Evolutionary conservation across 73 alveolate genomes (phyloP).

Genomic region (Stentor coeruleus): DNA sequence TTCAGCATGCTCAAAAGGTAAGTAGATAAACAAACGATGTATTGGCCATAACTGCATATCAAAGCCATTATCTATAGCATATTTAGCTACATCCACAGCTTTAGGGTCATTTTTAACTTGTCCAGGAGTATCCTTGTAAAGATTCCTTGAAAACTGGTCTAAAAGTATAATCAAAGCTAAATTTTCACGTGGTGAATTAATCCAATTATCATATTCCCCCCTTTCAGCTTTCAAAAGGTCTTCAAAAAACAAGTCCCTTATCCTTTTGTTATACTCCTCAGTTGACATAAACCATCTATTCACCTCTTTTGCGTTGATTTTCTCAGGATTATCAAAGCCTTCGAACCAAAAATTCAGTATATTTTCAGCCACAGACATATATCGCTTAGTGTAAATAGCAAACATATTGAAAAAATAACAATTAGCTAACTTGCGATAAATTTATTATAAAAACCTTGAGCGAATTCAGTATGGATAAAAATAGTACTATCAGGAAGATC

Average conservation of each 20-base stretch:
- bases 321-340: slow-evolving; percentile 21
- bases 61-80: slow-evolving; percentile 31
- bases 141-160: slow-evolving; percentile 53
- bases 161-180: slow-evolving; percentile 48
- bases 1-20: slow-evolving; percentile 59
- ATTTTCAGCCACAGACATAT: background rate
- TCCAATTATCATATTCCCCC: slow-evolving; percentile 49
- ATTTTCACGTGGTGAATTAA: slow-evolving; percentile 26
- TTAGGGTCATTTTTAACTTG: slow-evolving; percentile 44
- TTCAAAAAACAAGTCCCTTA: slow-evolving; percentile 25
- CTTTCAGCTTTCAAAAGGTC: slow-evolving; percentile 21
- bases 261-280: slow-evolving; percentile 25
- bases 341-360: slow-evolving; percentile 40
- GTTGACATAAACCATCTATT: slow-evolving; percentile 30
- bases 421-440: slow-evolving; percentile 38
- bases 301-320: background rate
- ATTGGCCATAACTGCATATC: background rate
- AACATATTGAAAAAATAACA: too few relatives aligned
- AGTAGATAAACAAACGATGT: slow-evolving; percentile 31
- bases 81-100: slow-evolving; percentile 32
- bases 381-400: too few relatives aligned
- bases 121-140: slow-evolving; percentile 36
- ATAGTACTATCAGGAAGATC: slow-evolving; percentile 51
- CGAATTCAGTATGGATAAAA: slow-evolving; percentile 36
- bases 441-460: slow-evolving; percentile 41